phyloP scores from a whole-genome alignment of 768 basidiomycete genomes.

The Leccinum variicolor region DNA sequence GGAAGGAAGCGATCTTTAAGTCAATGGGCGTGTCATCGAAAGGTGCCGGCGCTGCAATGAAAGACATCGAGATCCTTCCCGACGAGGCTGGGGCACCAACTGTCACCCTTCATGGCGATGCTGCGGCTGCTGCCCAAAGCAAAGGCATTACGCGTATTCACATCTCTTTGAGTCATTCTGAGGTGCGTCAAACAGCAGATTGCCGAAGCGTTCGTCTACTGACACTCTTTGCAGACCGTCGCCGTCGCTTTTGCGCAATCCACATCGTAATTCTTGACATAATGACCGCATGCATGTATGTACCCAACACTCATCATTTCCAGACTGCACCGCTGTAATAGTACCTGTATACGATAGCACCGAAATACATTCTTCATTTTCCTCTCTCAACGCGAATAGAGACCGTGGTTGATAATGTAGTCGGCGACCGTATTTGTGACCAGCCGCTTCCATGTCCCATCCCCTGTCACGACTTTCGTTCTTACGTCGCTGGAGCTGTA shows the following conservation, averaged over 20 bases:
- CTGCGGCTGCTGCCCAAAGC: slow-evolving; percentile 62
- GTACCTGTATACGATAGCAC: slow-evolving; percentile 2
- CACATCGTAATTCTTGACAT: slow-evolving; percentile 21
- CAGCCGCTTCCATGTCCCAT: slow-evolving; percentile 43
- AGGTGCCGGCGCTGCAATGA: slow-evolving; percentile 93
- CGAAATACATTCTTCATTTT: slow-evolving; percentile 12
- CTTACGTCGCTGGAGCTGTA: slow-evolving; percentile 75
- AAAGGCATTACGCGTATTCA: slow-evolving; percentile 74
- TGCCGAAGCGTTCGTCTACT: slow-evolving; percentile 8
- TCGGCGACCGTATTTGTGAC: slow-evolving; percentile 45
- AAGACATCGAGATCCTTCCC: slow-evolving; percentile 94
- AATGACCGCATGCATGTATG: background rate
- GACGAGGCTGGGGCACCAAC: slow-evolving; percentile 74
- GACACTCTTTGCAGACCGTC: slow-evolving; percentile 51
- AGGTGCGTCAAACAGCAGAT: slow-evolving; percentile 49
- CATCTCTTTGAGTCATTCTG: slow-evolving; percentile 90
- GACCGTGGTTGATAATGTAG: slow-evolving; percentile 46
- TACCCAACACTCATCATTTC: background rate
- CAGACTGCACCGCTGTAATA: background rate
- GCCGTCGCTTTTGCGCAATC: slow-evolving; percentile 90
- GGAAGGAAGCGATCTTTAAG: slow-evolving; percentile 98
- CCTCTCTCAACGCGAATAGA: slow-evolving; percentile 36
- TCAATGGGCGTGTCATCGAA: slow-evolving; percentile 85
- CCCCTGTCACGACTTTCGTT: slow-evolving; percentile 10
- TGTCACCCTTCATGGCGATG: slow-evolving; percentile 77